A percentile compares a stretch with the other conserved stretches of the same genome.
Evolutionary conservation across 1,139 yeast genomes (phyloP).

Genomic region (Scheffersomyces lignicola): DNA sequence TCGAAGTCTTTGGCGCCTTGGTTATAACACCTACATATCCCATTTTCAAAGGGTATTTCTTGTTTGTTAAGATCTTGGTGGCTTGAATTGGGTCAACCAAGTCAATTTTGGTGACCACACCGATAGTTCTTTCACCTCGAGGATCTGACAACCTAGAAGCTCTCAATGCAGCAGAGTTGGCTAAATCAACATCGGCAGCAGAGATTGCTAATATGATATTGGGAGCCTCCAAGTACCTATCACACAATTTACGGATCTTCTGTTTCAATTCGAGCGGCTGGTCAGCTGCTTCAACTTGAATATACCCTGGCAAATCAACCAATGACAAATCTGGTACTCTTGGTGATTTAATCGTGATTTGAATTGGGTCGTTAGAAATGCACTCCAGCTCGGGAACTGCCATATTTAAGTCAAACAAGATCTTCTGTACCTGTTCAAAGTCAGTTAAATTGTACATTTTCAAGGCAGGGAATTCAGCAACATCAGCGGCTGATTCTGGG

Average conservation of each 20-base stretch:
- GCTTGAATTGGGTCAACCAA: constrained; percentile 80
- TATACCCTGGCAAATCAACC: constrained; percentile 96
- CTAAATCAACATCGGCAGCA: constrained; percentile 97
- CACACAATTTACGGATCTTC: constrained; percentile 78
- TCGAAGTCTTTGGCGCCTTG: constrained; percentile 55
- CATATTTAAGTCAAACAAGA: constrained; percentile 82
- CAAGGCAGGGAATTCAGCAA: constrained; percentile 92
- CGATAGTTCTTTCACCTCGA: constrained; percentile 90
- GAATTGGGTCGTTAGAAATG: constrained; percentile 88
- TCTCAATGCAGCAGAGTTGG: constrained; percentile 89
- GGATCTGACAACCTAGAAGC: constrained; percentile 96
- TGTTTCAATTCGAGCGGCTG: constrained; percentile 84
- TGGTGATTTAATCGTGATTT: constrained; percentile 86
- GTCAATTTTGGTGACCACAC: constrained; percentile 92
- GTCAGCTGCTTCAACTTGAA: constrained; percentile 94
- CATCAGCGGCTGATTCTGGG: constrained; percentile 77
- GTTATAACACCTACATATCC: constrained; percentile 98
- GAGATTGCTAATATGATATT: constrained; percentile 94
- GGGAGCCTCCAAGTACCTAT: constrained; percentile 83
- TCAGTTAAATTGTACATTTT: constrained; percentile 81
- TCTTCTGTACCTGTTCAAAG: constrained; percentile 82
- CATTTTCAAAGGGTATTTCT: constrained; percentile 85
- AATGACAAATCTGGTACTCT: constrained; percentile 90
- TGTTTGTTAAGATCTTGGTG: constrained; percentile 65
- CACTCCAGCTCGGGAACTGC: constrained; percentile 88